These are phyloP conservation scores for Leccinum subgranulosum DNA, from an alignment of 768 basidiomycete genomes.

Conservation along the genomic window DNA sequence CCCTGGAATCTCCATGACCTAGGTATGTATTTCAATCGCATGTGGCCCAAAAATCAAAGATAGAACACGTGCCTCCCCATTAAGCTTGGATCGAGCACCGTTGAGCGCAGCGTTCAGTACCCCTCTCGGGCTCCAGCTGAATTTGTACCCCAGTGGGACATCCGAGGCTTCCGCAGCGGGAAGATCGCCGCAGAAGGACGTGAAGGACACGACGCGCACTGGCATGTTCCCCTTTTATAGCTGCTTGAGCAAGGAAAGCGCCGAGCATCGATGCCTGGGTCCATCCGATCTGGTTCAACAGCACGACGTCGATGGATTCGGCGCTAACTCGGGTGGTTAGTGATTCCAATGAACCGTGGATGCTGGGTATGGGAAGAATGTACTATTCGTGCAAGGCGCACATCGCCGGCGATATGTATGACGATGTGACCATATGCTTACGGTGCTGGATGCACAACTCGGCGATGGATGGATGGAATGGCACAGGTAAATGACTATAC, in stretches of 20 bases:
- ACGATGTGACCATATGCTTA: slow-evolving; percentile 87
- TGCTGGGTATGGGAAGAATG: slow-evolving; percentile 14
- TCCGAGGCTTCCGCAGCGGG: slow-evolving; percentile 63
- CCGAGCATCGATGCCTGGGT: slow-evolving; percentile 90
- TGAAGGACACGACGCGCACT: slow-evolving; percentile 70
- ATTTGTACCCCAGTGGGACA: slow-evolving; percentile 85
- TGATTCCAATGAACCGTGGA: not conserved
- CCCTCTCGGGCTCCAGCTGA: slow-evolving; percentile 90
- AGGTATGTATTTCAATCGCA: not conserved
- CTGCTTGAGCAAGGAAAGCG: slow-evolving; percentile 61
- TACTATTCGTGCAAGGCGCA: slow-evolving; percentile 59
- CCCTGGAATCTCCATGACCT: slow-evolving; percentile 51
- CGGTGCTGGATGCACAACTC: slow-evolving; percentile 62
- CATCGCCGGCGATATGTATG: slow-evolving; percentile 85
- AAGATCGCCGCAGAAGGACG: slow-evolving; percentile 90
- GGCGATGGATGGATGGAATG: slow-evolving; percentile 70
- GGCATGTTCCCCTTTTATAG: slow-evolving; percentile 50
- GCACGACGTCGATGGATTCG: slow-evolving; percentile 54
- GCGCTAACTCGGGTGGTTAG: slow-evolving; percentile 42
- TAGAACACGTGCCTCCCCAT: slow-evolving; percentile 43
- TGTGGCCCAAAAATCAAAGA: too few species aligned
- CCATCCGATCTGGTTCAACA: slow-evolving; percentile 87
- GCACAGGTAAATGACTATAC: slow-evolving; percentile 72
- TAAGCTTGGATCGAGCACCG: slow-evolving; percentile 60
- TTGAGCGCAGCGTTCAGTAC: slow-evolving; percentile 81